Evolutionary conservation across 306 rosid genomes (phyloP).

Genomic region (Dryas alaskensis): DNA sequence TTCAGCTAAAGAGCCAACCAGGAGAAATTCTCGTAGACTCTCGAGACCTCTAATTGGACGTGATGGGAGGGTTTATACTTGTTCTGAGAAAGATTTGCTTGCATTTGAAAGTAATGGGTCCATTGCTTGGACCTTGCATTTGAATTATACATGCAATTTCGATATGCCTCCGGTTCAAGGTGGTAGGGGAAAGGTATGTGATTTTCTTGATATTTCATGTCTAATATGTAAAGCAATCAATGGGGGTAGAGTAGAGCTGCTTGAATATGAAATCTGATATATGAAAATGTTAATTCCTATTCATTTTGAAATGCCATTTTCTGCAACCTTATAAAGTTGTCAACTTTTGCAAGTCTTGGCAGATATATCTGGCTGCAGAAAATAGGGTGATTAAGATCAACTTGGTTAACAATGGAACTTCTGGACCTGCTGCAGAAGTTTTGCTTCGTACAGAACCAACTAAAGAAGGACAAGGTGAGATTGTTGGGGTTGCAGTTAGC

Average conservation of each 20-base stretch:
- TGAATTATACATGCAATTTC: constrained; percentile 48
- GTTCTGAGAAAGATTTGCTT: constrained; percentile 46
- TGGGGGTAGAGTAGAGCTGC: not conserved
- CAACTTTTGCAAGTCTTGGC: constrained; percentile 22
- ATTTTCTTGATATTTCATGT: not conserved
- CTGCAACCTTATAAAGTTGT: not conserved
- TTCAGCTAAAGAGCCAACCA: constrained; percentile 18
- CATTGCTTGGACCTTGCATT: constrained; percentile 56
- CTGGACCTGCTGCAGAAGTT: constrained; percentile 40
- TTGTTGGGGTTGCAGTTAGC: constrained; percentile 72
- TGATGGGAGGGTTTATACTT: constrained; percentile 56
- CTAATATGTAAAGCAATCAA: not conserved
- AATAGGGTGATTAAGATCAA: constrained; percentile 55
- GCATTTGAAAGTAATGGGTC: constrained; percentile 68
- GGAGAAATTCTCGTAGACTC: constrained; percentile 36
- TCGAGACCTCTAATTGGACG: constrained; percentile 57
- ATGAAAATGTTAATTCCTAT: not conserved
- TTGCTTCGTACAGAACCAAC: constrained; percentile 48
- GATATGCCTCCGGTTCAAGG: constrained; percentile 54
- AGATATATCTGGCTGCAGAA: constrained; percentile 74
- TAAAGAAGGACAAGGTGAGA: constrained; percentile 38
- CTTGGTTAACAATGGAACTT: constrained; percentile 37
- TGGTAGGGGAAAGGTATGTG: constrained; percentile 51
- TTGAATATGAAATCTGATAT: not conserved
- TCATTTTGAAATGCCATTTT: too few relatives aligned